phyloP scores from a whole-genome alignment of 106 monocot genomes.

The Allium fistulosum region DNA sequence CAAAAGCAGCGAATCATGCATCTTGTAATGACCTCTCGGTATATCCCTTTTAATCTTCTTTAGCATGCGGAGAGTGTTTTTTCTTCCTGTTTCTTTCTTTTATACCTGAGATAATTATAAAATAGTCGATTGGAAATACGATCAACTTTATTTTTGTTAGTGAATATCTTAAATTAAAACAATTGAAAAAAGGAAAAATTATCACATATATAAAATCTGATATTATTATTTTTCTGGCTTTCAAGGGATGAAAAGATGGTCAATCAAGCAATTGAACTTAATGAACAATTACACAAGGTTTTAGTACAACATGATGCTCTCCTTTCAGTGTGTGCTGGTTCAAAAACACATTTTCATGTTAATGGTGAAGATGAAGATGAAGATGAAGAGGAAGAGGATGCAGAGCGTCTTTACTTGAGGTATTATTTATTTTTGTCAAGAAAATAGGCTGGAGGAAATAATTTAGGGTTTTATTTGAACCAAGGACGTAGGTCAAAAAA shows the following conservation, averaged over 20 bases:
- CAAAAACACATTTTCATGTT: constrained; percentile 19
- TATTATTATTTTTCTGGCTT: neutral
- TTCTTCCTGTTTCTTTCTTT: no score
- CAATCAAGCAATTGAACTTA: constrained; percentile 75
- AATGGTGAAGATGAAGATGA: constrained; percentile 31
- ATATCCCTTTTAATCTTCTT: neutral
- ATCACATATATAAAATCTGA: neutral
- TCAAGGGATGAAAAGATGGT: constrained; percentile 72
- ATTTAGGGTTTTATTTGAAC: no score
- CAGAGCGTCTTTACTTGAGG: constrained; percentile 55
- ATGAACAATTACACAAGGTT: constrained; percentile 69
- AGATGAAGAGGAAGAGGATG: constrained; percentile 61
- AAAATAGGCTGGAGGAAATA: no score
- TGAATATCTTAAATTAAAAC: no score
- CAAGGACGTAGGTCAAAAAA: no score
- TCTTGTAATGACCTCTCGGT: constrained; percentile 89
- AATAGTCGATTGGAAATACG: neutral
- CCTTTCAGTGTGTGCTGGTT: constrained; percentile 42
- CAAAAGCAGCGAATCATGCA: constrained; percentile 99
- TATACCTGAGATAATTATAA: neutral
- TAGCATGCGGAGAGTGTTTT: no score
- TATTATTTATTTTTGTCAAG: neutral
- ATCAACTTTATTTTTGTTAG: no score
- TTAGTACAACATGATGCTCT: constrained; percentile 72
- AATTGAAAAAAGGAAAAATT: no score